These are phyloP conservation scores for Penicillium sp. DNA, from an alignment of 2,329 filamentous ascomycete species.

Conservation along the genomic window DNA sequence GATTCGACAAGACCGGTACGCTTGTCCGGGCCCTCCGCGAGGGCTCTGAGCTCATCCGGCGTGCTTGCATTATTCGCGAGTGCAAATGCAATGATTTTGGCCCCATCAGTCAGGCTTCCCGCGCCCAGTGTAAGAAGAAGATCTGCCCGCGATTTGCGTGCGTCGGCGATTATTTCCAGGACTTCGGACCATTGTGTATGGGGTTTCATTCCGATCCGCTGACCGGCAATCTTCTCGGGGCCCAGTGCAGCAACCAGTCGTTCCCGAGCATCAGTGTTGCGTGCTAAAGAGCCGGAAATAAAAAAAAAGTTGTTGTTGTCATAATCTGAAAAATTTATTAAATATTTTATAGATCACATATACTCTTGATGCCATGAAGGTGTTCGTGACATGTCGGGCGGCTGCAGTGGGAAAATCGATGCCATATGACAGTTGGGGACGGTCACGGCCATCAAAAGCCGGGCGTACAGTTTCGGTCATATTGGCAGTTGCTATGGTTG, in stretches of 20 bases:
- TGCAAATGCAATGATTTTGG: conserved; percentile 1
- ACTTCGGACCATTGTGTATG: conserved; percentile 2
- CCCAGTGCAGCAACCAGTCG: background rate
- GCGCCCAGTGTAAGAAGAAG: background rate
- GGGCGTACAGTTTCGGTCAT: background rate
- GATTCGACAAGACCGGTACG: background rate
- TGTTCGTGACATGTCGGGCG: background rate
- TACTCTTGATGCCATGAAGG: background rate
- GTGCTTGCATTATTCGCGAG: background rate
- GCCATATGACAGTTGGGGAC: background rate
- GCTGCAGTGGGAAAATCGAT: background rate
- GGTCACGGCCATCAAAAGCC: background rate
- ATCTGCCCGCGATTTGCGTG: background rate
- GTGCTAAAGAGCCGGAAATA: background rate
- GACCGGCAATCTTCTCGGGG: background rate
- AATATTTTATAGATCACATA: background rate
- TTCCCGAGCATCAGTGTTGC: background rate
- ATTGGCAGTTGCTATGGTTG: background rate
- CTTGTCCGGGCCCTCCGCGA: background rate
- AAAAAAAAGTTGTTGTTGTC: no score
- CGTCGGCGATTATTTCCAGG: background rate
- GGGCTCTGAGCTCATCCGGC: background rate
- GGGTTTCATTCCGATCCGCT: background rate
- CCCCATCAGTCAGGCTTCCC: background rate
- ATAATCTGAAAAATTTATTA: no score